phyloP scores from a whole-genome alignment of 2,329 filamentous ascomycete genomes.

The Cadophora sp. region DNA sequence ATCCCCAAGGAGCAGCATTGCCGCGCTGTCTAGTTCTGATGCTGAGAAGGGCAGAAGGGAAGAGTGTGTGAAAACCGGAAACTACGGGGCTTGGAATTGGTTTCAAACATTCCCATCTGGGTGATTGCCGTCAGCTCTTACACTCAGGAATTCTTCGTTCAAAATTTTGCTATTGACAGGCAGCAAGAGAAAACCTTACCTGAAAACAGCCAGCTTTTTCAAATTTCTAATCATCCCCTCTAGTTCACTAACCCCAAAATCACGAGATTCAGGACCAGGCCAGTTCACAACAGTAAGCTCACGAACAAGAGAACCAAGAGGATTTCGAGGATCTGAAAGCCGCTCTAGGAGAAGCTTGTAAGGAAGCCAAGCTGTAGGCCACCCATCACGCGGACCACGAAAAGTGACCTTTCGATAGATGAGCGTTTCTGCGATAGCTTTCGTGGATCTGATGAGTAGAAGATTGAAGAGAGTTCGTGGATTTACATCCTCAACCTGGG shows the following conservation, averaged over 20 bases:
- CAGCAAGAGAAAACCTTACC: too few relatives aligned
- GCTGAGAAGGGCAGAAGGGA: not conserved
- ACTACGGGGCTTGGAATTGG: not conserved
- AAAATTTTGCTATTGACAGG: too few relatives aligned
- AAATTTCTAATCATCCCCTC: not conserved
- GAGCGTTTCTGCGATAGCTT: not conserved
- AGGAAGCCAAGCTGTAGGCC: not conserved
- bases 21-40: not conserved
- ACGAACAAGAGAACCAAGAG: not conserved
- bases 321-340: not conserved
- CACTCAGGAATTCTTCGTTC: not conserved
- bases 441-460: not conserved
- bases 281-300: constrained; percentile 7
- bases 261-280: constrained; percentile 8
- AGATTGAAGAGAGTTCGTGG: constrained; percentile 1
- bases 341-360: constrained; percentile 1
- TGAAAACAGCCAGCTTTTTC: constrained; percentile 2
- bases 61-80: not conserved
- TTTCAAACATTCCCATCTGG: constrained; percentile 4
- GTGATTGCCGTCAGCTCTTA: not conserved
- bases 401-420: not conserved
- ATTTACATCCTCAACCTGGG: not conserved
- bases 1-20: not conserved
- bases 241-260: not conserved
- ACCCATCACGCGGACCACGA: too few relatives aligned